Conservation (phyloP, 1,284 basidiomycete genomes). For the Irpex rosettiformis region DNA sequence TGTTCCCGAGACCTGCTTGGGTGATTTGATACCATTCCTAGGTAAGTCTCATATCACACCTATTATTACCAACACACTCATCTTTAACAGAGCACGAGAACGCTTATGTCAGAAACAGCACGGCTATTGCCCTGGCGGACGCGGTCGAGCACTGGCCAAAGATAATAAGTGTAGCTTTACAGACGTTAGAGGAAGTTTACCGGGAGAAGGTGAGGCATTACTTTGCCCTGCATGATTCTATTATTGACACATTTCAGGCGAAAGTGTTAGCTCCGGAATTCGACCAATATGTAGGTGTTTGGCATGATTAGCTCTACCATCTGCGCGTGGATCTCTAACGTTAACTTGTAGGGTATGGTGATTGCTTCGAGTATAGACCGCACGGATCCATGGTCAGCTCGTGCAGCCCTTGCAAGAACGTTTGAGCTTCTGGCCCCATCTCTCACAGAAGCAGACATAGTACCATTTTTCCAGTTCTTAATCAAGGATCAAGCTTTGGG, state of each 20-base stretch:
- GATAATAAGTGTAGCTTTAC: constrained; percentile 47
- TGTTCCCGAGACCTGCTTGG: constrained; percentile 73
- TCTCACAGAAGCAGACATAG: constrained; percentile 66
- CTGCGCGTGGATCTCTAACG: background rate
- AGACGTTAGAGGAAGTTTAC: constrained; percentile 69
- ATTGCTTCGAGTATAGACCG: constrained; percentile 88
- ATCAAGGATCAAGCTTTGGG: constrained; percentile 86
- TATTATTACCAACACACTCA: background rate
- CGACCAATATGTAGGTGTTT: constrained; percentile 79
- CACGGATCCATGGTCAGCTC: constrained; percentile 88
- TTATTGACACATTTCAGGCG: constrained; percentile 41
- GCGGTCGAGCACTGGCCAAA: constrained; percentile 76
- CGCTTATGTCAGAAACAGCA: constrained; percentile 75
- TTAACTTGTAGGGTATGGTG: constrained; percentile 77
- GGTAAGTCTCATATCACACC: constrained; percentile 42
- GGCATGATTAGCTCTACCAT: background rate
- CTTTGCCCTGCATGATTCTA: constrained; percentile 6
- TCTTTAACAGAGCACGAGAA: constrained; percentile 66
- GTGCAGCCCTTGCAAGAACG: constrained; percentile 74
- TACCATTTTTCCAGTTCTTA: constrained; percentile 85
- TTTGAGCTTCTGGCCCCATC: constrained; percentile 71
- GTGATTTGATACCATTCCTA: constrained; percentile 64
- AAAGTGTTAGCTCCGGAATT: constrained; percentile 88
- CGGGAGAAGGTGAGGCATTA: constrained; percentile 67
- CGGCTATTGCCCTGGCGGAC: constrained; percentile 77